These are phyloP conservation scores for Exsudoporus floridanus DNA, from an alignment of 1,284 basidiomycete genomes.

Conservation along the genomic window DNA sequence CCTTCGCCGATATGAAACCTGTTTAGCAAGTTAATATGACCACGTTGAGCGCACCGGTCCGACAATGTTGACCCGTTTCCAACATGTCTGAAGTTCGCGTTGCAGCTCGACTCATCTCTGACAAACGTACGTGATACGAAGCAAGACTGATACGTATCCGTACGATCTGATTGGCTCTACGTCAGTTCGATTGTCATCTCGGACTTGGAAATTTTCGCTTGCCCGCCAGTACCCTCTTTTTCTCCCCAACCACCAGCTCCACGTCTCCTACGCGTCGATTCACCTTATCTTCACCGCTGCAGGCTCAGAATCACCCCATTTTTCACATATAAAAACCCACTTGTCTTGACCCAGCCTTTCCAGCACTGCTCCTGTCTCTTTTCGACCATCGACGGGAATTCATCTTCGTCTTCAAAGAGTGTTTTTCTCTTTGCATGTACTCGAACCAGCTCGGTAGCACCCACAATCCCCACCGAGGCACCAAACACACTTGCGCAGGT, in stretches of 20 bases:
- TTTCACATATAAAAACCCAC: slow-evolving; percentile 30
- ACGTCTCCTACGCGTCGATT: slow-evolving; percentile 5
- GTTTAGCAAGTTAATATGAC: too few species aligned
- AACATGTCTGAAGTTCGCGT: background rate
- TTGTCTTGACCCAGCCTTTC: background rate
- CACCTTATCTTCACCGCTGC: background rate
- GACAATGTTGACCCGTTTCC: too few species aligned
- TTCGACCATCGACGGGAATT: background rate
- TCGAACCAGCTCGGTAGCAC: slow-evolving; percentile 80
- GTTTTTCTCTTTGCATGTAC: slow-evolving; percentile 70
- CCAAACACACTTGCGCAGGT: slow-evolving; percentile 67
- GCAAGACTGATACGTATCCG: background rate
- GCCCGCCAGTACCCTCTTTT: slow-evolving; percentile 9
- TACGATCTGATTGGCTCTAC: slow-evolving; percentile 16
- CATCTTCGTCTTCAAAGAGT: slow-evolving; percentile 19
- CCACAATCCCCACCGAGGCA: slow-evolving; percentile 77
- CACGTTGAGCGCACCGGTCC: too few species aligned
- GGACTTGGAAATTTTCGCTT: slow-evolving; percentile 20
- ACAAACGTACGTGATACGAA: background rate
- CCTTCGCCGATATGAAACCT: too few species aligned
- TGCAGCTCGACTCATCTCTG: background rate
- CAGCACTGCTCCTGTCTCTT: background rate
- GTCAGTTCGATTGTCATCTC: slow-evolving; percentile 14
- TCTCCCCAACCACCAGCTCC: background rate
- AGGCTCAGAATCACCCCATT: slow-evolving; percentile 16